These are phyloP conservation scores for Lenwebbia sp. DNA, from an alignment of 345 rosid genomes.

Conservation along the genomic window DNA sequence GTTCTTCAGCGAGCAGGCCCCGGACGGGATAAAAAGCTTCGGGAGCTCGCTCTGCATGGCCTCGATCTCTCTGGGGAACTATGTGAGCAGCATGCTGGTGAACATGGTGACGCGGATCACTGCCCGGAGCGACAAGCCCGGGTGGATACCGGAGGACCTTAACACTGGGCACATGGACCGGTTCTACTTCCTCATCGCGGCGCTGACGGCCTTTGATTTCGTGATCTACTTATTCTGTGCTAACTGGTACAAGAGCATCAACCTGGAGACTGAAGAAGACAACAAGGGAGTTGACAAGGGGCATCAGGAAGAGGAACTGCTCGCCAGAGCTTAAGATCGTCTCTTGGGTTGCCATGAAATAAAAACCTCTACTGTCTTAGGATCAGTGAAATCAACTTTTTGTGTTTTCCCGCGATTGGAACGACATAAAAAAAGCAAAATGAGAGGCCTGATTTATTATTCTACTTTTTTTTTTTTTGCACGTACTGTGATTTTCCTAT, in stretches of 20 bases:
- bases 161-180: constrained; percentile 35
- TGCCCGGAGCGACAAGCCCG: constrained; percentile 18
- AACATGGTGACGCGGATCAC: constrained; percentile 23
- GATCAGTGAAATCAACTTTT: background rate
- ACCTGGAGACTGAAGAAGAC: constrained; percentile 1
- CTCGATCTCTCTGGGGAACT: constrained; percentile 37
- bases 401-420: background rate
- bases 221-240: constrained; percentile 24
- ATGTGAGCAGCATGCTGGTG: constrained; percentile 30
- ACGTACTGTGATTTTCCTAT: background rate
- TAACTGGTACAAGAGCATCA: constrained; percentile 26
- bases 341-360: background rate
- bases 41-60: constrained; percentile 48
- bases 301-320: background rate
- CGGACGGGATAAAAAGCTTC: constrained; percentile 41
- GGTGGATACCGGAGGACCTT: constrained; percentile 37
- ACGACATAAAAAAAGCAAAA: background rate
- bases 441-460: background rate
- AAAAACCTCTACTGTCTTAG: background rate
- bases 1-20: constrained; percentile 37
- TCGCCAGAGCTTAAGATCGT: background rate
- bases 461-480: background rate
- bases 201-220: constrained; percentile 19
- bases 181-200: constrained; percentile 28
- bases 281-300: background rate